Evolutionary conservation across 176 grass and related monocot species (phyloP).

Genomic region (Aechmea fasciata): DNA sequence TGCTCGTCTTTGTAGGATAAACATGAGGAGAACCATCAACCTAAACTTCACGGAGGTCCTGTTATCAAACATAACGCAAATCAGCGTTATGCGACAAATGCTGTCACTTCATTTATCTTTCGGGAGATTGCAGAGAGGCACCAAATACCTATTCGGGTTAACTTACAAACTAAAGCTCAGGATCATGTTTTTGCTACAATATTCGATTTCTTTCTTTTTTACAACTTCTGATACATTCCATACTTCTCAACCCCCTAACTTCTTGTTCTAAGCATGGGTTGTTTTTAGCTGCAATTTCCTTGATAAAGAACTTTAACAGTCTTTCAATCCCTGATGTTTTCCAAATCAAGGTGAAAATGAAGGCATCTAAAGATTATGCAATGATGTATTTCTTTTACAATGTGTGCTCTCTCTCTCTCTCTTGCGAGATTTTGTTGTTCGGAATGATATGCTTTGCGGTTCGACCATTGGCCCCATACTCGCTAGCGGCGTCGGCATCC

Average conservation of each 20-base stretch:
- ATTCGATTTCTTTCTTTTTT: not conserved
- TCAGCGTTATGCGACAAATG: conserved; percentile 95
- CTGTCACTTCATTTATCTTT: conserved; percentile 78
- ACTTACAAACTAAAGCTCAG: not conserved
- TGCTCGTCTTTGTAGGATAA: conserved; percentile 55
- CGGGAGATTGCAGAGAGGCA: conserved; percentile 75
- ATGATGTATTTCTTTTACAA: not conserved
- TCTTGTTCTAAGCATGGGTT: too few species aligned
- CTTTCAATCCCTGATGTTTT: too few species aligned
- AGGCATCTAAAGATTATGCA: not conserved
- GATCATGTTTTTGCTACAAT: not conserved
- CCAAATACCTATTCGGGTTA: conserved; percentile 74
- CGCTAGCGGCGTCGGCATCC: conserved; percentile 80
- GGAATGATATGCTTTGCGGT: conserved; percentile 91
- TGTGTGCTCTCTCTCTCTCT: not conserved
- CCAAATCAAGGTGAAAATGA: too few species aligned
- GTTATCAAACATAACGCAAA: conserved; percentile 97
- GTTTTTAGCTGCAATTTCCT: too few species aligned
- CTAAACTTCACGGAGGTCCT: conserved; percentile 86
- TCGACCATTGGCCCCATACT: conserved; percentile 96
- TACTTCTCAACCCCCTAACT: not conserved
- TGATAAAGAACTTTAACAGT: too few species aligned
- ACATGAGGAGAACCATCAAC: conserved; percentile 98
- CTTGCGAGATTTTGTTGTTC: conserved; percentile 88
- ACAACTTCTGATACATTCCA: not conserved